Percentiles rank a stretch among this genome's conserved stretches.
Conservation (phyloP, 2,329 filamentous ascomycete species). For the Sordariomycetes sp. region DNA sequence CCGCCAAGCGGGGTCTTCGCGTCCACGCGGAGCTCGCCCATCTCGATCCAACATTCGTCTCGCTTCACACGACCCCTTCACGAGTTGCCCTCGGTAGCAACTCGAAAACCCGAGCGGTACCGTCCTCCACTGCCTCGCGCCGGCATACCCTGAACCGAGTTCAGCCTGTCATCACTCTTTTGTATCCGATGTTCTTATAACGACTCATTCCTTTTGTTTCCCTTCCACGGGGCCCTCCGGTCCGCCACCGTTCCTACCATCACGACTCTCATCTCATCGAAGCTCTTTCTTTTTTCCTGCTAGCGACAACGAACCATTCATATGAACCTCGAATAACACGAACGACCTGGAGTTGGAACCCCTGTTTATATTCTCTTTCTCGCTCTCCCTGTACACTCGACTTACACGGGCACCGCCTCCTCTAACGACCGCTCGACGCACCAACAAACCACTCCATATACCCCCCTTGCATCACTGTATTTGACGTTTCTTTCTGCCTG, state of each 20-base stretch:
- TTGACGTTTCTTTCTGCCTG: slow-evolving; percentile 1
- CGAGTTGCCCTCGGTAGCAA: neutral
- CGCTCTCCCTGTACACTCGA: slow-evolving; percentile 8
- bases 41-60: neutral
- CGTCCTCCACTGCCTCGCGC: slow-evolving; percentile 1
- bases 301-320: slow-evolving; percentile 4
- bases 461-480: slow-evolving; percentile 9
- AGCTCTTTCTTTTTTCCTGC: slow-evolving; percentile 8
- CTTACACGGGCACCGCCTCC: neutral
- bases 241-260: slow-evolving; percentile 11
- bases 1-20: neutral
- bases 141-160: neutral
- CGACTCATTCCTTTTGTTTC: slow-evolving; percentile 23
- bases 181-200: slow-evolving; percentile 28
- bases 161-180: neutral
- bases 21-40: neutral
- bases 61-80: neutral
- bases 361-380: slow-evolving; percentile 6
- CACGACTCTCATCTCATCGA: slow-evolving; percentile 9
- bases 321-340: slow-evolving; percentile 3
- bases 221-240: slow-evolving; percentile 15
- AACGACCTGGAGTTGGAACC: slow-evolving; percentile 6
- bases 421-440: slow-evolving; percentile 8
- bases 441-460: slow-evolving; percentile 11
- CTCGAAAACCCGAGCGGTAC: neutral